Evolutionary conservation across 164 flowering plant genomes (phyloP).

Genomic region (Vitis riparia): DNA sequence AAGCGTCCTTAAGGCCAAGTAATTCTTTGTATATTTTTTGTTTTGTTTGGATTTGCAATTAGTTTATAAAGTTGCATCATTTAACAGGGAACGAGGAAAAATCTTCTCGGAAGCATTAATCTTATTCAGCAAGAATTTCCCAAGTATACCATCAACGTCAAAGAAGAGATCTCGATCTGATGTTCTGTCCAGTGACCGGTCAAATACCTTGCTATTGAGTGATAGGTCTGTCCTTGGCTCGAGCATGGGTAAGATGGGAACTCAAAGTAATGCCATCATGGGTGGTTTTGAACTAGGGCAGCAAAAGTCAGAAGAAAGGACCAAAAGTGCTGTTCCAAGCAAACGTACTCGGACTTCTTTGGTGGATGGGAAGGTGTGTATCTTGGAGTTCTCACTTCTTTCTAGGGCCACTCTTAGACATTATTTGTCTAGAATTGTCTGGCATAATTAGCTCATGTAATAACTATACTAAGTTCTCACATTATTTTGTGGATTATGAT

Average conservation of each 20-base stretch:
- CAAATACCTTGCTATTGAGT: conserved; percentile 36
- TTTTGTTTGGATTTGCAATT: conserved; percentile 6
- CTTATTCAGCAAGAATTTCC: conserved; percentile 59
- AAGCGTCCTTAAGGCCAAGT: conserved; percentile 62
- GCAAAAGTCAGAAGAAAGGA: conserved; percentile 66
- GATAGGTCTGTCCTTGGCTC: conserved; percentile 63
- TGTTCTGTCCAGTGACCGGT: conserved; percentile 47
- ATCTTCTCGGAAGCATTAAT: conserved; percentile 49
- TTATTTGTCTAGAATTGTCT: neutral
- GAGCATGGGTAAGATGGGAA: conserved; percentile 48
- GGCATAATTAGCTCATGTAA: neutral
- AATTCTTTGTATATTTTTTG: conserved; percentile 14
- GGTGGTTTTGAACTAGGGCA: conserved; percentile 52
- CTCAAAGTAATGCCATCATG: conserved; percentile 43
- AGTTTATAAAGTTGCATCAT: conserved; percentile 4
- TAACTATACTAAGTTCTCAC: neutral
- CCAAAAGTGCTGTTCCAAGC: conserved; percentile 51
- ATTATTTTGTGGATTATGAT: no score
- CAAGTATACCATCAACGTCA: conserved; percentile 48
- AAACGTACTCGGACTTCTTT: conserved; percentile 86
- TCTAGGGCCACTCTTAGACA: neutral
- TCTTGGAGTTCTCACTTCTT: conserved; percentile 6
- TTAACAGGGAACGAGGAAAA: conserved; percentile 66
- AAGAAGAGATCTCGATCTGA: conserved; percentile 80
- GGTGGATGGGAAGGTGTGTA: conserved; percentile 62